Evolutionary conservation across 352 stramenopile genomes (phyloP).

Genomic region (Saprolegnia diclina): DNA sequence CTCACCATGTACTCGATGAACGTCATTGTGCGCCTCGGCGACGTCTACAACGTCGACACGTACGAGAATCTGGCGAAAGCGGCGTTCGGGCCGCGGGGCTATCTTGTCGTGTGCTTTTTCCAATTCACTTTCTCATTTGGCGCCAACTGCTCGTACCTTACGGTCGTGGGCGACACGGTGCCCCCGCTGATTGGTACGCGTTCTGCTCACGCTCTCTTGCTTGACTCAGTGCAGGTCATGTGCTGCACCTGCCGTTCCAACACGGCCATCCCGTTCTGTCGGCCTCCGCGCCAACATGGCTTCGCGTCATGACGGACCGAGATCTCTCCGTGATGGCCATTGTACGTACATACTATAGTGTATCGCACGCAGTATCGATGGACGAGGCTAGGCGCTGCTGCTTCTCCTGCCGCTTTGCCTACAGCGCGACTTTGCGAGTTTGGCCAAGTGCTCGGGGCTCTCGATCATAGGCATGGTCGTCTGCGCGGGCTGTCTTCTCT

Average conservation of each 20-base stretch:
- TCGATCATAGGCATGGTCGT: conserved; percentile 12
- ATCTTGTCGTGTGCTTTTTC: conserved; percentile 21
- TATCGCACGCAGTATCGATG: not conserved
- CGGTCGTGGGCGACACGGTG: conserved; percentile 21
- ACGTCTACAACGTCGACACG: not conserved
- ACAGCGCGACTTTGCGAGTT: conserved; percentile 22
- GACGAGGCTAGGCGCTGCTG: not conserved
- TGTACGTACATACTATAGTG: not conserved
- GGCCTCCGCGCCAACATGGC: not conserved
- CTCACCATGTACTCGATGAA: conserved; percentile 55
- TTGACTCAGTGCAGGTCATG: not conserved
- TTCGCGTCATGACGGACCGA: not conserved
- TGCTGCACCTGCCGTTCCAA: conserved; percentile 13
- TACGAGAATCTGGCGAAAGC: conserved; percentile 20
- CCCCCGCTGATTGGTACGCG: conserved; percentile 5
- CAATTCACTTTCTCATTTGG: conserved; percentile 26
- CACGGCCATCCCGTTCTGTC: conserved; percentile 8
- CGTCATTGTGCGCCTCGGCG: conserved; percentile 30
- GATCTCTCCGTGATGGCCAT: conserved; percentile 5
- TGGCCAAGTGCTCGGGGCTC: conserved; percentile 13
- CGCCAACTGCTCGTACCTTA: conserved; percentile 26
- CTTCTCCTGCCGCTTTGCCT: conserved; percentile 24
- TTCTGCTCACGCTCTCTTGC: not conserved
- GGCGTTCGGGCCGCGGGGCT: conserved; percentile 21
- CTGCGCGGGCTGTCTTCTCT: conserved; percentile 7